Evolutionary conservation across 2,329 filamentous ascomycete genomes (phyloP).

Genomic region (Pyrenophora graminea): DNA sequence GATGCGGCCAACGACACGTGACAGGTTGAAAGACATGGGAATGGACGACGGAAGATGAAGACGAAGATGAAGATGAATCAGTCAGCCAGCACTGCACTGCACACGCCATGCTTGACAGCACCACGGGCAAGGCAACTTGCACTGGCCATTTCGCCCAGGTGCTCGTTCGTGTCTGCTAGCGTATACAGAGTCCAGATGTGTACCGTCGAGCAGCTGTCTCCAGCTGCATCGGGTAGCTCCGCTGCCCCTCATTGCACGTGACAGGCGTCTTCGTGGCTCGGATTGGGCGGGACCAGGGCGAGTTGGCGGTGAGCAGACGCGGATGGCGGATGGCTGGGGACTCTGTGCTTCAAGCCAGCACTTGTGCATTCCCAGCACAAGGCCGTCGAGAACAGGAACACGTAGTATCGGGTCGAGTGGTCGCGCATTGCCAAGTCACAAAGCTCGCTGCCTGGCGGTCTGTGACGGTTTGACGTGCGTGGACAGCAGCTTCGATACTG

Average conservation of each 20-base stretch:
- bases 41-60: too few species aligned
- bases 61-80: too few species aligned
- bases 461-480: slow-evolving; percentile 22
- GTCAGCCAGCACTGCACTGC: too few species aligned
- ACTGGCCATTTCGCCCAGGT: too few species aligned
- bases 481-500: slow-evolving; percentile 23
- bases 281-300: slow-evolving; percentile 9
- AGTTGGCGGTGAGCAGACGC: slow-evolving; percentile 44
- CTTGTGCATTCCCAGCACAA: slow-evolving; percentile 23
- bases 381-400: slow-evolving; percentile 26
- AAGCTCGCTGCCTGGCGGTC: slow-evolving; percentile 39
- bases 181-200: background rate
- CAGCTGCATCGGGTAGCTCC: background rate
- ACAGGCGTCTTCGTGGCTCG: slow-evolving; percentile 2
- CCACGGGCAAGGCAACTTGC: too few species aligned
- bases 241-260: slow-evolving; percentile 44
- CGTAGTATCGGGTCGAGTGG: slow-evolving; percentile 28
- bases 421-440: slow-evolving; percentile 27
- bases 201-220: too few species aligned
- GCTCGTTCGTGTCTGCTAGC: background rate
- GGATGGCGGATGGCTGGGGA: slow-evolving; percentile 38
- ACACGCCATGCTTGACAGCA: too few species aligned
- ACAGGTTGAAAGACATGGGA: too few species aligned
- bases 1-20: slow-evolving; percentile 3
- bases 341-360: slow-evolving; percentile 12